These are phyloP conservation scores for Aspergillus carlsbadensis DNA, from an alignment of 495 filamentous ascomycete species.

Conservation along the genomic window DNA sequence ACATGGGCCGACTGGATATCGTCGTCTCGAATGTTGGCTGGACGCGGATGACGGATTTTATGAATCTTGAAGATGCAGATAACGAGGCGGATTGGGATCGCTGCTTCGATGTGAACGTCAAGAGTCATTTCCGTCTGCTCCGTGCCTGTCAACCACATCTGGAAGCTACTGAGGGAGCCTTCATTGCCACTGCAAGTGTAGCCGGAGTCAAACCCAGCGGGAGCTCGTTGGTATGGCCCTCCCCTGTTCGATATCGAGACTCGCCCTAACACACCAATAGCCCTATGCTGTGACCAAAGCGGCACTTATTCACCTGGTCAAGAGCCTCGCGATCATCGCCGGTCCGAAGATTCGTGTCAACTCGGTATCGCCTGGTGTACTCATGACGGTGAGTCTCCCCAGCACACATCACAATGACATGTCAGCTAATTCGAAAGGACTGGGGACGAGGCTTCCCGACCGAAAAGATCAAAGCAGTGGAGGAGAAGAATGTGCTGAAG, in stretches of 20 bases:
- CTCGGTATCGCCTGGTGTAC: background rate
- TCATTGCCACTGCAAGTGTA: constrained; percentile 5
- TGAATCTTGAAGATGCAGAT: background rate
- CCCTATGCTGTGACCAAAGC: no score
- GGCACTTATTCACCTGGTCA: background rate
- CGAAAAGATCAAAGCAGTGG: background rate
- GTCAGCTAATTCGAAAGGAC: no score
- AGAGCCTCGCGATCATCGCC: constrained; percentile 1
- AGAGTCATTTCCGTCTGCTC: constrained; percentile 7
- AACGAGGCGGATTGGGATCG: constrained; percentile 3
- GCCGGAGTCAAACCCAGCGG: constrained; percentile 10
- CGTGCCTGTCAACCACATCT: constrained; percentile 1
- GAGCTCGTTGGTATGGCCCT: constrained; percentile 2
- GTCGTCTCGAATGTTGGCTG: constrained; percentile 7
- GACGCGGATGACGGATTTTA: constrained; percentile 9
- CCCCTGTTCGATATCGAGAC: no score
- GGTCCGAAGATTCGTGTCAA: constrained; percentile 2
- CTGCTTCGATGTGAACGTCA: constrained; percentile 4
- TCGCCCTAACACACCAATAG: no score
- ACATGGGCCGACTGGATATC: constrained; percentile 1
- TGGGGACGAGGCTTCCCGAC: background rate
- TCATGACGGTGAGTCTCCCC: background rate
- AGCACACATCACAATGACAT: no score
- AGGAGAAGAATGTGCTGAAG: constrained; percentile 5
- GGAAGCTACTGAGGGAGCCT: background rate